Evolutionary conservation across 2,329 filamentous ascomycete genomes (phyloP).

Genomic region (Onygenales sp.): DNA sequence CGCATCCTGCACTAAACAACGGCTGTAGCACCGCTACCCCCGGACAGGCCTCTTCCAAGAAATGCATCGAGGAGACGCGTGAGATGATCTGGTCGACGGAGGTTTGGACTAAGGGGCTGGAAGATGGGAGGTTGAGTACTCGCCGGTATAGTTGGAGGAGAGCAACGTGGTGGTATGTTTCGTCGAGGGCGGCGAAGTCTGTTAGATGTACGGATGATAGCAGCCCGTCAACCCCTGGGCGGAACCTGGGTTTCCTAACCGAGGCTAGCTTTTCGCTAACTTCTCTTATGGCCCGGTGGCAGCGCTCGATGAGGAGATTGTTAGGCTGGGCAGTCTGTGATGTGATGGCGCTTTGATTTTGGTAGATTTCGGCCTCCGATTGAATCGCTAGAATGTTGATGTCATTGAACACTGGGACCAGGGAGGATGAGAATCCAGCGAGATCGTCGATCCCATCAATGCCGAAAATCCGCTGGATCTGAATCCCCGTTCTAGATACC

Average conservation of each 20-base stretch:
- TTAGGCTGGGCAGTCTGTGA: not conserved
- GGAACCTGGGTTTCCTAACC: constrained; percentile 7
- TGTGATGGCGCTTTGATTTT: not conserved
- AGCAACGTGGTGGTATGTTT: constrained; percentile 14
- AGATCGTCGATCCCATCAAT: constrained; percentile 12
- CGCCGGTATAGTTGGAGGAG: constrained; percentile 11
- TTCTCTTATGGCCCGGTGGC: constrained; percentile 8
- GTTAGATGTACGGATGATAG: constrained; percentile 8
- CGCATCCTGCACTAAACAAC: constrained; percentile 54
- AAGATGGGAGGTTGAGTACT: constrained; percentile 11
- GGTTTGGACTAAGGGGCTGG: constrained; percentile 9
- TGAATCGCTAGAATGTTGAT: constrained; percentile 11
- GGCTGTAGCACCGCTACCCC: constrained; percentile 58
- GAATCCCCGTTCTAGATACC: constrained; percentile 4
- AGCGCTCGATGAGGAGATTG: constrained; percentile 5
- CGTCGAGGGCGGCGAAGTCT: constrained; percentile 11
- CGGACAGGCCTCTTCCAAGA: constrained; percentile 31
- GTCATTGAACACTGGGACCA: constrained; percentile 10
- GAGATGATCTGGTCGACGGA: constrained; percentile 11
- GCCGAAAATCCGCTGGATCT: constrained; percentile 7
- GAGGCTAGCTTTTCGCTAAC: constrained; percentile 8
- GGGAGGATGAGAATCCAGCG: constrained; percentile 10
- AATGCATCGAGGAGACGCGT: constrained; percentile 9
- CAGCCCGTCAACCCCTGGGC: constrained; percentile 7
- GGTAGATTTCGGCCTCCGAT: not conserved